A percentile compares a stretch with the other conserved stretches of the same genome.
Evolutionary conservation across 441 rosid species (phyloP).

Genomic region (Flueggea neowawraea): DNA sequence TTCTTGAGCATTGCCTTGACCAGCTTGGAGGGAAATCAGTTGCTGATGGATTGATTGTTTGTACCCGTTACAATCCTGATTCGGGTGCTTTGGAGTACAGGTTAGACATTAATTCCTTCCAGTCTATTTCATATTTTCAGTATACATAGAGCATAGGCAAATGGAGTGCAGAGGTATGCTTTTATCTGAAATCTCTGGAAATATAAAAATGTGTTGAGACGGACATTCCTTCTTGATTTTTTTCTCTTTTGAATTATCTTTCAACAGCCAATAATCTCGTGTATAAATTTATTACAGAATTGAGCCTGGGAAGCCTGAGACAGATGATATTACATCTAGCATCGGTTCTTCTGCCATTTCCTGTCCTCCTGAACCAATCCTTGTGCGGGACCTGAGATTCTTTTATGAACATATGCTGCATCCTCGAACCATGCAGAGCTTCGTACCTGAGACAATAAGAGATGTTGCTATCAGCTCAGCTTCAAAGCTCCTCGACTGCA

Average conservation of each 20-base stretch:
- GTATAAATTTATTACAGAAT: slow-evolving; percentile 33
- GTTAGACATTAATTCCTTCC: slow-evolving; percentile 20
- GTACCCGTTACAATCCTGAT: slow-evolving; percentile 37
- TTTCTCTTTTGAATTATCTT: neutral
- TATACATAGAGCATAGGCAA: too few relatives aligned
- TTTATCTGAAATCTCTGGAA: too few relatives aligned
- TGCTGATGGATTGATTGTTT: slow-evolving; percentile 43
- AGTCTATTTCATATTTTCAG: neutral
- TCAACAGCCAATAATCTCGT: neutral
- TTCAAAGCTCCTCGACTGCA: slow-evolving; percentile 62
- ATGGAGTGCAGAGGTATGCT: too few relatives aligned
- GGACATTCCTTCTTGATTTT: too few relatives aligned
- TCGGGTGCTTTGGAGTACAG: slow-evolving; percentile 55
- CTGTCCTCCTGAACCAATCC: slow-evolving; percentile 43
- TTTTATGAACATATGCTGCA: slow-evolving; percentile 42
- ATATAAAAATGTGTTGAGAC: too few relatives aligned
- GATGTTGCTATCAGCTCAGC: slow-evolving; percentile 35
- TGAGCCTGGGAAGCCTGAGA: slow-evolving; percentile 34
- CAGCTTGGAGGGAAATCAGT: slow-evolving; percentile 47
- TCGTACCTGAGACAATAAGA: slow-evolving; percentile 26
- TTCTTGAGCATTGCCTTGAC: slow-evolving; percentile 60
- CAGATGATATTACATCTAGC: slow-evolving; percentile 2
- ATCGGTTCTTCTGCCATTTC: slow-evolving; percentile 16
- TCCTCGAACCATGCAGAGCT: slow-evolving; percentile 33
- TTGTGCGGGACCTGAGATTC: slow-evolving; percentile 43